Evolutionary conservation across 148 eudicot species (phyloP).

Genomic region (Camellia sinensis): DNA sequence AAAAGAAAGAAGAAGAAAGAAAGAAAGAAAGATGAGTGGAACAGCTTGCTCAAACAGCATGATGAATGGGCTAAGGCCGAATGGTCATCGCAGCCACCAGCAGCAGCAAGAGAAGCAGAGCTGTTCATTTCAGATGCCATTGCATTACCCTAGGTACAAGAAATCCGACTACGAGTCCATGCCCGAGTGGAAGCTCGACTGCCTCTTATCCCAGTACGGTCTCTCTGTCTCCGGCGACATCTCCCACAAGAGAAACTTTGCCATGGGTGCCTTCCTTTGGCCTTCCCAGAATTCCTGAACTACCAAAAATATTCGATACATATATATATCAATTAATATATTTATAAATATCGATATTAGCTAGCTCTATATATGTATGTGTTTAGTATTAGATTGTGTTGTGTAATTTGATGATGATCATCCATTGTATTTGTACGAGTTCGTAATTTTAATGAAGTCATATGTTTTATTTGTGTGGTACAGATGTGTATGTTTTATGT

Average conservation of each 20-base stretch:
- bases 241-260: conserved; percentile 24
- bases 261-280: conserved; percentile 43
- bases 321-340: too few species aligned
- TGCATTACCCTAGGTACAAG: conserved; percentile 31
- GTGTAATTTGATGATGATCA: not conserved
- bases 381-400: not conserved
- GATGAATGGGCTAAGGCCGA: not conserved
- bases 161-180: conserved; percentile 28
- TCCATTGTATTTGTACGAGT: too few species aligned
- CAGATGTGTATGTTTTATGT: too few species aligned
- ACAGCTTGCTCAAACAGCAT: not conserved
- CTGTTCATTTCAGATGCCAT: conserved; percentile 28
- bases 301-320: not conserved
- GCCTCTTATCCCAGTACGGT: conserved; percentile 28
- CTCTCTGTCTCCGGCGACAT: conserved; percentile 24
- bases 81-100: too few species aligned
- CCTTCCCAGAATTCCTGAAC: conserved; percentile 7
- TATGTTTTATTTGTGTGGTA: too few species aligned
- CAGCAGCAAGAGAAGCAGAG: too few species aligned
- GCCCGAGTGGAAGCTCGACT: conserved; percentile 34
- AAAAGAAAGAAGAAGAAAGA: not conserved
- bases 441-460: too few species aligned
- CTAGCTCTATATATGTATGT: not conserved
- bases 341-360: not conserved
- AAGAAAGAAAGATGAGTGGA: conserved; percentile 14